Evolutionary conservation across 306 rosid species (phyloP).

Genomic region (Coriaria nepalensis): DNA sequence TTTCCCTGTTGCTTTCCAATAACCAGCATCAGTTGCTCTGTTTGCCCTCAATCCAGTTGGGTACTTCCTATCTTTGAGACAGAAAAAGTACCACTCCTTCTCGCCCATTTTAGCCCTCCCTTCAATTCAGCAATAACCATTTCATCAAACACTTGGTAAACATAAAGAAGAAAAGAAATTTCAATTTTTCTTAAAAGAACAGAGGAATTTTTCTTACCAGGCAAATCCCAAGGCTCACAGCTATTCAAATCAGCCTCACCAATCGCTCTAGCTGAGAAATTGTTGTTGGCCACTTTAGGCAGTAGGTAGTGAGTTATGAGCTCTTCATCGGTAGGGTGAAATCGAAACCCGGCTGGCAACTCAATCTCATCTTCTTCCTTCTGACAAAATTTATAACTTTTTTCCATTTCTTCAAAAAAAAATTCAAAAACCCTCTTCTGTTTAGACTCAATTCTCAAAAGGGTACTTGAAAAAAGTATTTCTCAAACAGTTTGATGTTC

Average conservation of each 20-base stretch:
- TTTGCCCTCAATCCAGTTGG: slow-evolving; percentile 82
- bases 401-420: slow-evolving; percentile 32
- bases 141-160: not conserved
- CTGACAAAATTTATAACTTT: slow-evolving; percentile 7
- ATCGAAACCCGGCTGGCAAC: slow-evolving; percentile 84
- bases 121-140: slow-evolving; percentile 9
- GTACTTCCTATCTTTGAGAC: slow-evolving; percentile 62
- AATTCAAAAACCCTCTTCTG: slow-evolving; percentile 13
- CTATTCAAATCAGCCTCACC: slow-evolving; percentile 75
- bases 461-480: slow-evolving; percentile 4
- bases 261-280: slow-evolving; percentile 47
- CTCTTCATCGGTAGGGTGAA: slow-evolving; percentile 87
- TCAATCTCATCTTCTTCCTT: slow-evolving; percentile 28
- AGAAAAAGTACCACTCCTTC: slow-evolving; percentile 81
- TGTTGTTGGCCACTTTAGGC: slow-evolving; percentile 41
- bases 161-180: not conserved
- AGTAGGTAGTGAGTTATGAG: slow-evolving; percentile 61
- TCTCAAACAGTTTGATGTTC: not conserved
- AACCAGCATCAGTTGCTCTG: slow-evolving; percentile 72
- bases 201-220: slow-evolving; percentile 24
- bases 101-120: slow-evolving; percentile 80
- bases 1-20: slow-evolving; percentile 95
- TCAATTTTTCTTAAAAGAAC: not conserved
- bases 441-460: slow-evolving; percentile 1
- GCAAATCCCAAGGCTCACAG: slow-evolving; percentile 95